Percentiles rank a stretch among this genome's conserved stretches.
Conservation (phyloP, 2,329 filamentous ascomycete genomes). For the Coniella lustricola region DNA sequence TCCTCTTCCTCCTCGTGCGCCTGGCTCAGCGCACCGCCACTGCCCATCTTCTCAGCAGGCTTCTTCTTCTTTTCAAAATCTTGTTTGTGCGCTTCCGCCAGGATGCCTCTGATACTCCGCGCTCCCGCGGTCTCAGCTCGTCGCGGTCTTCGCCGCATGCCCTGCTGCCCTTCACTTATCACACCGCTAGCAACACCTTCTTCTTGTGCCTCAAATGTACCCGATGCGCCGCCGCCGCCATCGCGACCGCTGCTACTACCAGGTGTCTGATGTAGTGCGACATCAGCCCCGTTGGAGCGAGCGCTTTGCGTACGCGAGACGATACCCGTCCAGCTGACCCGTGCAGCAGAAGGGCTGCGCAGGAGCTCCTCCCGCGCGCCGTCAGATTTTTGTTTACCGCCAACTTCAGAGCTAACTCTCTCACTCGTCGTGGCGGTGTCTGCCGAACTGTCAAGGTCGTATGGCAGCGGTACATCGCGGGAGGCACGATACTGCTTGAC, state of each 20-base stretch:
- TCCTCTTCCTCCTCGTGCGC: conserved; percentile 19
- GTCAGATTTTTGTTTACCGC: conserved; percentile 7
- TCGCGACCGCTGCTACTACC: conserved; percentile 4
- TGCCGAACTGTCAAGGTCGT: conserved; percentile 48
- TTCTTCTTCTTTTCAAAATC: conserved; percentile 79
- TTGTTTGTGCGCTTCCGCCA: conserved; percentile 78
- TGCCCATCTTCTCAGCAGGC: conserved; percentile 21
- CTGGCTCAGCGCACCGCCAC: conserved; percentile 17
- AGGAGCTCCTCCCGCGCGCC: not conserved
- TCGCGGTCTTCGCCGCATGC: conserved; percentile 23
- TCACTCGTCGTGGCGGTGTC: conserved; percentile 5
- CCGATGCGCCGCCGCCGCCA: too few relatives aligned
- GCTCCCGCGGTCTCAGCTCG: conserved; percentile 28
- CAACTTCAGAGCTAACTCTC: conserved; percentile 31
- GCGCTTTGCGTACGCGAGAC: conserved; percentile 12
- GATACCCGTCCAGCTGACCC: conserved; percentile 7
- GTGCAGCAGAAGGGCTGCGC: conserved; percentile 14
- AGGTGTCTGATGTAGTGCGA: conserved; percentile 18
- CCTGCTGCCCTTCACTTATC: too few relatives aligned
- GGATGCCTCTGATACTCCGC: conserved; percentile 49
- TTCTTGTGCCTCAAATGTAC: conserved; percentile 6
- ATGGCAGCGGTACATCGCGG: conserved; percentile 80
- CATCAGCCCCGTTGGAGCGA: conserved; percentile 15
- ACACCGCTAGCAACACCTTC: conserved; percentile 13
- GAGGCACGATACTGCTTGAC: conserved; percentile 85